Percentiles rank a stretch among this genome's conserved stretches.
These are phyloP conservation scores for Venturia nashicola DNA, from an alignment of 2,329 filamentous ascomycete genomes.

Conservation along the genomic window DNA sequence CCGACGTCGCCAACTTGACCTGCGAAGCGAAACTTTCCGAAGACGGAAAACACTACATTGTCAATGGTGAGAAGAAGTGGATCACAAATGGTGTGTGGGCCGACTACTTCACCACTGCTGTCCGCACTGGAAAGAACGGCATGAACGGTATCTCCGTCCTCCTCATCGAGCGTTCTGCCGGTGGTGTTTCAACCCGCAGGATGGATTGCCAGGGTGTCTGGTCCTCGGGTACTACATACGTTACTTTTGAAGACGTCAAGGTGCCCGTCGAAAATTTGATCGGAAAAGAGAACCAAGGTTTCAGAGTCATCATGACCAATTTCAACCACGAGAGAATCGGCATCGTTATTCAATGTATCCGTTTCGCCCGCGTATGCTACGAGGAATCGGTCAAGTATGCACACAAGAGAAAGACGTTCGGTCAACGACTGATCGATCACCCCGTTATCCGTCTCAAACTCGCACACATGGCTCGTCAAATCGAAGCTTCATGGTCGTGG, in stretches of 20 bases:
- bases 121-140: slow-evolving; percentile 74
- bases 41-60: slow-evolving; percentile 97
- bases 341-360: slow-evolving; percentile 93
- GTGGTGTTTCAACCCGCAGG: slow-evolving; percentile 79
- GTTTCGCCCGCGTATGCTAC: slow-evolving; percentile 93
- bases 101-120: slow-evolving; percentile 96
- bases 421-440: slow-evolving; percentile 92
- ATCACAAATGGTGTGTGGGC: slow-evolving; percentile 96
- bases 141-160: slow-evolving; percentile 90
- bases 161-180: slow-evolving; percentile 74
- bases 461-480: slow-evolving; percentile 95
- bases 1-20: slow-evolving; percentile 86
- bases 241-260: slow-evolving; percentile 98
- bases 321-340: slow-evolving; percentile 99
- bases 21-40: slow-evolving; percentile 92
- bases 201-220: slow-evolving; percentile 99
- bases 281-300: slow-evolving; percentile 95
- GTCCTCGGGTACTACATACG: slow-evolving; percentile 89
- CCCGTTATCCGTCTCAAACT: slow-evolving; percentile 96
- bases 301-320: slow-evolving; percentile 97
- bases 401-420: slow-evolving; percentile 93
- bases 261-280: slow-evolving; percentile 98
- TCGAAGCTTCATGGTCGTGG: slow-evolving; percentile 95
- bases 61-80: slow-evolving; percentile 99
- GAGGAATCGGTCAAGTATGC: slow-evolving; percentile 95